phyloP scores from a whole-genome alignment of 768 basidiomycete genomes.

The Boletellus emodensis region DNA sequence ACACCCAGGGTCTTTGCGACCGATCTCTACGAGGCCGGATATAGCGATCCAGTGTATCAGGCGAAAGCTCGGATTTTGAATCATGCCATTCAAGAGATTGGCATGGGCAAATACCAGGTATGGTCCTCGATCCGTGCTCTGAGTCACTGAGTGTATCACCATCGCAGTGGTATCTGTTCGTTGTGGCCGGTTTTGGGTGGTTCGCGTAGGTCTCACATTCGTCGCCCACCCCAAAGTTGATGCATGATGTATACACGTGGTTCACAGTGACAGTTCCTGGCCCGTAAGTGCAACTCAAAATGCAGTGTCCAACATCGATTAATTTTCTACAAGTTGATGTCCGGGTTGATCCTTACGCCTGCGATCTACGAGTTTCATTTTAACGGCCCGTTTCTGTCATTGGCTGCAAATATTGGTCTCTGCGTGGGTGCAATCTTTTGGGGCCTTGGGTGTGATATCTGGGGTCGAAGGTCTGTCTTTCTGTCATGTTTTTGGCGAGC shows the following conservation, averaged over 20 bases:
- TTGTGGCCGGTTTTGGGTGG: constrained; percentile 41
- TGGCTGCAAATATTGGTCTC: constrained; percentile 52
- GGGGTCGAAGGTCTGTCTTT: constrained; percentile 41
- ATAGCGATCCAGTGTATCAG: constrained; percentile 44
- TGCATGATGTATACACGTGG: background rate
- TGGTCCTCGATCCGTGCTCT: background rate
- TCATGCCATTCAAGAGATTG: constrained; percentile 46
- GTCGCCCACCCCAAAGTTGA: background rate
- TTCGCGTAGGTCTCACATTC: constrained; percentile 30
- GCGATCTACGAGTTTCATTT: constrained; percentile 48
- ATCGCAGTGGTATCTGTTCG: constrained; percentile 36
- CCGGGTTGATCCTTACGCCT: constrained; percentile 45
- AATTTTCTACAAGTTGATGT: constrained; percentile 29
- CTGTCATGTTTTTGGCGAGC: background rate
- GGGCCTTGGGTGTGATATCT: constrained; percentile 48
- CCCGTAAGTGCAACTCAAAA: constrained; percentile 27
- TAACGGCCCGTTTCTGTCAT: constrained; percentile 44
- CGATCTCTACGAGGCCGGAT: constrained; percentile 34
- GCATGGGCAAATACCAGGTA: constrained; percentile 56
- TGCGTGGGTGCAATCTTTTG: constrained; percentile 49
- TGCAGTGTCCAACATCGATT: background rate
- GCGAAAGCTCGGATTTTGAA: constrained; percentile 47
- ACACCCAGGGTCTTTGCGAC: background rate
- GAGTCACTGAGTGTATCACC: background rate
- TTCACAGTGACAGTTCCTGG: constrained; percentile 35